Evolutionary conservation across 495 filamentous ascomycete species (phyloP).

Genomic region (Sporormia fimetaria): DNA sequence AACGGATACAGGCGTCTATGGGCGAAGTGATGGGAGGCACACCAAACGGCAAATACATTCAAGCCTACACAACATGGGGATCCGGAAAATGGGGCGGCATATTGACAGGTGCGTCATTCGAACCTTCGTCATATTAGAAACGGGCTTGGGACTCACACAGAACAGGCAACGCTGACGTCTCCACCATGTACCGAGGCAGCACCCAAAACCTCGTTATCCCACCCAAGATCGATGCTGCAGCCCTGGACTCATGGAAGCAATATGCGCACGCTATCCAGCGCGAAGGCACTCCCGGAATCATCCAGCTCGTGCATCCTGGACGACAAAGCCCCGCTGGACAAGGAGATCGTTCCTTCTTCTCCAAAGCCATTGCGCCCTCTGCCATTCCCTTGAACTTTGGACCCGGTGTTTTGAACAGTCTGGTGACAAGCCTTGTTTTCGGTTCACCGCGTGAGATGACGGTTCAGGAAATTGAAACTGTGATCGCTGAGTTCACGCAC

Average conservation of each 20-base stretch:
- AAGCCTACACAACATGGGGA: conserved; percentile 41
- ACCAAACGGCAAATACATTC: conserved; percentile 30
- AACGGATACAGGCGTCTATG: conserved; percentile 37
- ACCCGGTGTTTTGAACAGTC: conserved; percentile 30
- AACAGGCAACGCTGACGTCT: conserved; percentile 43
- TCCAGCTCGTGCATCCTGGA: conserved; percentile 50
- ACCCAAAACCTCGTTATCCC: conserved; percentile 36
- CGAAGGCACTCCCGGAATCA: conserved; percentile 39
- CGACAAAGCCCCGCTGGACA: conserved; percentile 41
- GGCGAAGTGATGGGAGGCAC: conserved; percentile 34
- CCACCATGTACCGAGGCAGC: conserved; percentile 40
- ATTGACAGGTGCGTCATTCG: conserved; percentile 30
- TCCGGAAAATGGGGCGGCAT: conserved; percentile 42
- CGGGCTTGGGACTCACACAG: neutral
- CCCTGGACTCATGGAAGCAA: conserved; percentile 36
- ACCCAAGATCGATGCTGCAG: conserved; percentile 27
- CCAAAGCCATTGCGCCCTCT: conserved; percentile 39
- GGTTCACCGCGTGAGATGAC: conserved; percentile 40
- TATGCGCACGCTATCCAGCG: conserved; percentile 40
- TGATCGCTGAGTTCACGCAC: conserved; percentile 39
- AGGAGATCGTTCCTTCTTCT: conserved; percentile 38
- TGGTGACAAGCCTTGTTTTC: conserved; percentile 34
- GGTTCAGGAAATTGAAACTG: conserved; percentile 38
- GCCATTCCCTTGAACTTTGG: conserved; percentile 37
- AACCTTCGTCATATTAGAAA: neutral